Evolutionary conservation across 2,329 filamentous ascomycete genomes (phyloP), one percentile per base, ranked within the genome.

Genomic region (Colletotrichum tamarilloi): DNA sequence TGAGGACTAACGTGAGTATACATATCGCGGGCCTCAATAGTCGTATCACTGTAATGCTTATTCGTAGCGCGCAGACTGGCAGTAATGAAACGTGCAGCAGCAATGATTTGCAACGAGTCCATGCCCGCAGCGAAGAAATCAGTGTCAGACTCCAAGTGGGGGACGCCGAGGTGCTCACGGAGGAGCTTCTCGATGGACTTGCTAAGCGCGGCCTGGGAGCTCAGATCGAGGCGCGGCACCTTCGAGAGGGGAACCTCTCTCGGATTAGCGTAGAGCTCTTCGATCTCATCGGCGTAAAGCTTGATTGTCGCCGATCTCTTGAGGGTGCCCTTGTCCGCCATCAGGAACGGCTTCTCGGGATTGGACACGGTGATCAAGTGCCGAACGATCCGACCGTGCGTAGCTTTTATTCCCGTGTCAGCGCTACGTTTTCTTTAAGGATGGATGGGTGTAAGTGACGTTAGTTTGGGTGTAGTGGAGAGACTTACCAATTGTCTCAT

Each of bases 241-340:
- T 73, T 72, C 22, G 74, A n/a, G 0, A 64, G 55, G 5, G 71
- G 46, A 16, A 65, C 49, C 0, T 76, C 73, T 12, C 76, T 78
- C 0, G 76, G 79, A 0, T 78, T 73, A 5, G 78, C 75, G 67
- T 87, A 88, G 0, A 87, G 67, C 19, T 77, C 75, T 30, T 86
- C 80, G 26, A 88, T 86, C 68, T 86, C 84, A 1, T 82, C 77
- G 28, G 81, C 77, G 73, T 88, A 88, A 42, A 84, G 62, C 55
- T 81, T 82, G 1, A 85, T 55, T 0, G 85, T 83, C 1, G 68
- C 75, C 1, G 79, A 75, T n/a, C 85, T 82, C 76, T 85, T 85
- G 6, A 88, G 76, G 0, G 85, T 85, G 1, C 86, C 86, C 76
- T 89, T 89, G 1, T 82, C 80, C 0, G 86, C 82, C 3, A 84